Conservation (phyloP, 108 stramenopile genomes). For the Skeletonema grethae region DNA sequence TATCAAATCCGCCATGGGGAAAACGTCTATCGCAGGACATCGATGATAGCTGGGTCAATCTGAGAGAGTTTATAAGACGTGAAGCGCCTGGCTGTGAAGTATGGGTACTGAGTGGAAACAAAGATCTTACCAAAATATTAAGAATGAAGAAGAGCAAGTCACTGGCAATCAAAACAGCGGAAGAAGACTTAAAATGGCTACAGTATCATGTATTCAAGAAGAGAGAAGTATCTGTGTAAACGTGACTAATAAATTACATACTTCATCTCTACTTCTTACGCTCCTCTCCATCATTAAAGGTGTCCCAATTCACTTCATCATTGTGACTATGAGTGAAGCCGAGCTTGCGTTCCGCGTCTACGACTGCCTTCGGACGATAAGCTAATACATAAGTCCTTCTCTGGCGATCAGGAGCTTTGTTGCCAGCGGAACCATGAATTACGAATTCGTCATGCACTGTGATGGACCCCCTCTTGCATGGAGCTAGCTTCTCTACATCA, state of each 20-base stretch:
- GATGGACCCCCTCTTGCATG: slow-evolving; percentile 47
- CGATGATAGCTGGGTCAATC: slow-evolving; percentile 74
- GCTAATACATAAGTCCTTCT: slow-evolving; percentile 70
- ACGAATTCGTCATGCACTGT: slow-evolving; percentile 72
- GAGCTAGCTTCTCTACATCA: slow-evolving; percentile 44
- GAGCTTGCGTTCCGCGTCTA: slow-evolving; percentile 56
- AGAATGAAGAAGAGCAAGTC: slow-evolving; percentile 65
- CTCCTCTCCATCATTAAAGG: slow-evolving; percentile 51
- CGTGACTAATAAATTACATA: not conserved
- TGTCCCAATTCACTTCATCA: slow-evolving; percentile 70
- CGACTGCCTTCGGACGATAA: slow-evolving; percentile 53
- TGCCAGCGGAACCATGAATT: slow-evolving; percentile 66
- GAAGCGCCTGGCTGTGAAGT: slow-evolving; percentile 63
- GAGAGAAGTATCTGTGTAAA: not conserved
- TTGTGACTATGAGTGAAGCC: slow-evolving; percentile 77
- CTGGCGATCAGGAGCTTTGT: slow-evolving; percentile 40
- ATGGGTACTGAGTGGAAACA: slow-evolving; percentile 82
- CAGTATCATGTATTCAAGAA: slow-evolving; percentile 62
- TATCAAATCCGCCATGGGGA: slow-evolving; percentile 88
- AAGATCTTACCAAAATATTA: slow-evolving; percentile 63
- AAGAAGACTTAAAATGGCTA: slow-evolving; percentile 82
- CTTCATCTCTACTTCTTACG: slow-evolving; percentile 9
- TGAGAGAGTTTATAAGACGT: slow-evolving; percentile 64
- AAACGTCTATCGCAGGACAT: slow-evolving; percentile 73
- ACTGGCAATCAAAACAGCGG: slow-evolving; percentile 70